Evolutionary conservation across 768 basidiomycete species (phyloP), one percentile per base, ranked within the genome.

Genomic region (Coprinopsis cinerea): DNA sequence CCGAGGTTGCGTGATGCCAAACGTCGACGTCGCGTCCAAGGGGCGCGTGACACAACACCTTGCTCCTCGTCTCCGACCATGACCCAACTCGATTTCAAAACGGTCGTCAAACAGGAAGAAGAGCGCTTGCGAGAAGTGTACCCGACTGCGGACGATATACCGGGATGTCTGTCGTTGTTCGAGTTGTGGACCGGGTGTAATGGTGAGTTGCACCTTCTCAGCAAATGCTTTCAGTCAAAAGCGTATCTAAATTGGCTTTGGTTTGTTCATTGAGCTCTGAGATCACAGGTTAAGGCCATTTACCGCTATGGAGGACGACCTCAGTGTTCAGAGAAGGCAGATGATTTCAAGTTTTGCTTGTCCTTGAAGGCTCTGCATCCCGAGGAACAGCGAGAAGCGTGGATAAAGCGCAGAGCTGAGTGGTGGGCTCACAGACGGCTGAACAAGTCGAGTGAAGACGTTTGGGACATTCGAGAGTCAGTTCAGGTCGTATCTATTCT

Each of bases 261-360:
- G 27, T 45, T 45, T 18, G 10, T 11, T 27, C 15, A 28, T 32
- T 27, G 28, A 95, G 94, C 82, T 44, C 73, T 93, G 27, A 80
- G 82, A 32, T 77, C 81, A 17, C 95, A 97, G 66, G 64, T 92
- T 43, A 86, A 84, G 58, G 84, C 86, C 1, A 67, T 97, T 47
- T 98, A 98, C 67, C 81, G 95, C 61, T 82, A 85, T 56, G 95
- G 95, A 5, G 68, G 79, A 50, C 77, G 82, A 49, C 72, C 78
- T 0, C 78, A 82, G 48, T 97, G 94, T 67, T 72, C 70, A 0
- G 73, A 75, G 39, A 93, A 95, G 63, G 76, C 84, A 61, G 84
- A 91, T 51, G 93, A 95, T 59, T 94, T 95, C 77, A 96, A 96
- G 67, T 95, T 89, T 66, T 99, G 95, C 68, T 71, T 95, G 72